A percentile compares a stretch with the other conserved stretches of the same genome.
Evolutionary conservation across 2,329 filamentous ascomycete species (phyloP).

Genomic region (Nothophaeocryptopus gaeumannii): DNA sequence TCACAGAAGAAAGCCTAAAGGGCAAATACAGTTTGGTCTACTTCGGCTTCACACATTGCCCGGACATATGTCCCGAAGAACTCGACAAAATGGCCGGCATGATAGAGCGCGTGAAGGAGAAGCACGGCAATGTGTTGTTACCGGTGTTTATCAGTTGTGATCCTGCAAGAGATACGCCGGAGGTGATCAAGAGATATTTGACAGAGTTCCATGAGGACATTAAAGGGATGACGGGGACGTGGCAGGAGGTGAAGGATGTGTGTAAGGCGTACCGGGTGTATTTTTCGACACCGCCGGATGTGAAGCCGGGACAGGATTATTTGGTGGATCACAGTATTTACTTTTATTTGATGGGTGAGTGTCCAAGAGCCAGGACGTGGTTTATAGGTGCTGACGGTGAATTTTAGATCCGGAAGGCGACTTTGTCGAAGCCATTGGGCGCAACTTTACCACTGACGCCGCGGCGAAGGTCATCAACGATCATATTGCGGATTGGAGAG

Average conservation of each 20-base stretch:
- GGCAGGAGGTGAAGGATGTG: constrained; percentile 87
- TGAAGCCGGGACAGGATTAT: constrained; percentile 93
- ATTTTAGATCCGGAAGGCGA: constrained; percentile 82
- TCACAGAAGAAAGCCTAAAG: constrained; percentile 77
- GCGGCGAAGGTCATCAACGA: constrained; percentile 79
- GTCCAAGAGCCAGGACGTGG: neutral
- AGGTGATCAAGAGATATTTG: constrained; percentile 80
- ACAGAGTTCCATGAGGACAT: constrained; percentile 85
- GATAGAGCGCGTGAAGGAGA: constrained; percentile 65
- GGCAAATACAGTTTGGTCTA: constrained; percentile 88
- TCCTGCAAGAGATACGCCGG: constrained; percentile 82
- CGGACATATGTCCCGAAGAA: constrained; percentile 97
- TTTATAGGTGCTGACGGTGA: neutral
- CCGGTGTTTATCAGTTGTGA: constrained; percentile 96
- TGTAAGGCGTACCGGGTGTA: constrained; percentile 98
- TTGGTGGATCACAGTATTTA: constrained; percentile 98
- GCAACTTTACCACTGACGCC: constrained; percentile 87
- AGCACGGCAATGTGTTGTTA: constrained; percentile 51
- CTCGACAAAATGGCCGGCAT: constrained; percentile 99
- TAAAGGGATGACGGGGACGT: constrained; percentile 85
- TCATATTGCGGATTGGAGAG: constrained; percentile 78
- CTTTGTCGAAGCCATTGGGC: constrained; percentile 93
- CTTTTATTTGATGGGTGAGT: constrained; percentile 90
- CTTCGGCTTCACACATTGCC: constrained; percentile 97
- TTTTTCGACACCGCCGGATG: constrained; percentile 85